Evolutionary conservation across 2,329 filamentous ascomycete species (phyloP).

Genomic region (Claviceps capensis): DNA sequence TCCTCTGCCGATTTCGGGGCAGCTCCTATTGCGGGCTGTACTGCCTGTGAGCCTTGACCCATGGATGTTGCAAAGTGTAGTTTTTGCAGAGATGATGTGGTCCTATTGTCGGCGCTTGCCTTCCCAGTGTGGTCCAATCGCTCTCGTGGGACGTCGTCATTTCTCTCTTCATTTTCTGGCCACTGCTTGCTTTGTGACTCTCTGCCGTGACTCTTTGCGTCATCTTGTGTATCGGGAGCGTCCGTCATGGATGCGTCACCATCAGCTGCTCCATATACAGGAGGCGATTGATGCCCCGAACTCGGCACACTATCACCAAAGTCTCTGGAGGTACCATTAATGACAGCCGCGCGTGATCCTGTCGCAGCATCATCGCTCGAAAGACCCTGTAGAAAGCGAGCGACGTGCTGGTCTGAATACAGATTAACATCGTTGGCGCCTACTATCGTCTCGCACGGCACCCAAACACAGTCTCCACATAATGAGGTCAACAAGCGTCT

Average conservation of each 20-base stretch:
- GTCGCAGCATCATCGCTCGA: slow-evolving; percentile 10
- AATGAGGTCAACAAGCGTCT: slow-evolving; percentile 61
- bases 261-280: slow-evolving; percentile 5
- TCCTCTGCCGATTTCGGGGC: slow-evolving; percentile 20
- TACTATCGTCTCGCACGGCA: slow-evolving; percentile 45
- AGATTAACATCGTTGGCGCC: slow-evolving; percentile 41
- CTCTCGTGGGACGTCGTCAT: neutral
- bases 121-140: neutral
- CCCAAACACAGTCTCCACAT: slow-evolving; percentile 61
- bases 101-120: slow-evolving; percentile 4
- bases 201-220: slow-evolving; percentile 1
- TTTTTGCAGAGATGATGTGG: slow-evolving; percentile 7
- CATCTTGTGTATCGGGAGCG: neutral
- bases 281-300: neutral
- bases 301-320: neutral
- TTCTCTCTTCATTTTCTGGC: neutral
- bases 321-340: slow-evolving; percentile 12
- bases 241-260: slow-evolving; percentile 13
- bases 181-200: slow-evolving; percentile 1
- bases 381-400: slow-evolving; percentile 21
- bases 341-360: slow-evolving; percentile 3
- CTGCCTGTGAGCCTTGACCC: slow-evolving; percentile 16
- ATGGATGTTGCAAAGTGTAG: slow-evolving; percentile 3
- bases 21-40: neutral
- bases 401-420: slow-evolving; percentile 35